Percentiles rank a stretch among this genome's conserved stretches.
Evolutionary conservation across 805 yeast species (phyloP).

Genomic region (Candida vartiovaarae): DNA sequence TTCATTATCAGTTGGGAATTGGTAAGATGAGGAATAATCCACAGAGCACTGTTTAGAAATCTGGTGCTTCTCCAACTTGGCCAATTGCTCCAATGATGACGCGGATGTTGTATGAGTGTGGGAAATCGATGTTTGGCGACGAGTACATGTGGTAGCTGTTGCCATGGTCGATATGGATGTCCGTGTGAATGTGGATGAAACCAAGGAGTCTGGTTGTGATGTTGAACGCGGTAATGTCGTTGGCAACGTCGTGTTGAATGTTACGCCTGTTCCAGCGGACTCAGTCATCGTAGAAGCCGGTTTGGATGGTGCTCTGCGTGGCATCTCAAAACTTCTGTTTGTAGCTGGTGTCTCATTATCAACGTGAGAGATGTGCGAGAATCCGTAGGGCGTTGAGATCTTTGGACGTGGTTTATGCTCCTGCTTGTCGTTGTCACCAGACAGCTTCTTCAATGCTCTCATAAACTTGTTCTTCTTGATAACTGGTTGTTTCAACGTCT

Average conservation of each 20-base stretch:
- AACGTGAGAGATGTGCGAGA: slow-evolving; percentile 35
- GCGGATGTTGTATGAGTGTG: slow-evolving; percentile 11
- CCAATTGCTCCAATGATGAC: slow-evolving; percentile 18
- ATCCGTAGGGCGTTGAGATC: slow-evolving; percentile 33
- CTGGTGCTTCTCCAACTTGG: slow-evolving; percentile 18
- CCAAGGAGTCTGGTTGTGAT: slow-evolving; percentile 16
- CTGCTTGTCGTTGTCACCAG: slow-evolving; percentile 10
- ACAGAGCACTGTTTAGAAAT: slow-evolving; percentile 15
- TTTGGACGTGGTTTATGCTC: slow-evolving; percentile 11
- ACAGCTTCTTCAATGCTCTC: slow-evolving; percentile 26
- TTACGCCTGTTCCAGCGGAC: slow-evolving; percentile 7
- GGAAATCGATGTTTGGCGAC: slow-evolving; percentile 9
- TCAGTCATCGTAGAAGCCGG: background rate
- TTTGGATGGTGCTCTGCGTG: background rate
- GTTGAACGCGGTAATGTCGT: slow-evolving; percentile 12
- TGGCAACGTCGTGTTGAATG: slow-evolving; percentile 17
- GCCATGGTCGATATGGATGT: slow-evolving; percentile 21
- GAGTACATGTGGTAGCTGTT: slow-evolving; percentile 1
- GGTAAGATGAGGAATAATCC: slow-evolving; percentile 6
- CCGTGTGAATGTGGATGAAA: slow-evolving; percentile 14
- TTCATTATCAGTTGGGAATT: slow-evolving; percentile 1
- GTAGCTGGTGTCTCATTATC: slow-evolving; percentile 12
- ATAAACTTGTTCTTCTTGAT: slow-evolving; percentile 21
- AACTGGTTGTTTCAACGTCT: slow-evolving; percentile 3
- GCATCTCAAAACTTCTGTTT: background rate